Evolutionary conservation across 169 alveolate genomes (phyloP), one percentile per base, ranked within the genome.

Genomic region (Eimeria brunetti): DNA sequence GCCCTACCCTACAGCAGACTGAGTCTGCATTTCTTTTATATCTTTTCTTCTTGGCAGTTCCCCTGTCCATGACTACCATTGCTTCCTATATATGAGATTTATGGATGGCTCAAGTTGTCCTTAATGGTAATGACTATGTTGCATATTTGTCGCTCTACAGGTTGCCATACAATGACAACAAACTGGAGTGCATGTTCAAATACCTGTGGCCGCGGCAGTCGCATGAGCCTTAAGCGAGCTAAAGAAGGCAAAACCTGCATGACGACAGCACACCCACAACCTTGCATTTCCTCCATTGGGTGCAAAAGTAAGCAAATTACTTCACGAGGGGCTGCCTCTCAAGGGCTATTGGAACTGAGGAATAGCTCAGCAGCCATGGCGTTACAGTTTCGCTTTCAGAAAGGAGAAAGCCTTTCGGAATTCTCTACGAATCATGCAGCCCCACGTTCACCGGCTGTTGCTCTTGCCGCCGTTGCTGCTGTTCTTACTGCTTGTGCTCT

Each of bases 111-210:
- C n/a, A n/a, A n/a, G n/a, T n/a, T n/a, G n/a, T n/a, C n/a, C n/a
- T n/a, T n/a, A n/a, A n/a, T n/a, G n/a, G n/a, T n/a, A n/a, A n/a
- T n/a, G n/a, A n/a, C n/a, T n/a, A n/a, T n/a, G n/a, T n/a, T 41
- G 75, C 7, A 18, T 64, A 16, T 7, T 38, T 24, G n/a, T 5
- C 27, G 44, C 44, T 71, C n/a, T 71, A 6, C 85, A 75, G 85
- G 85, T 36, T 75, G 85, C 36, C 85, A 75, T 24, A 75, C 85
- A 44, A 75, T 75, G 85, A 44, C 53, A 27, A 75, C 85, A 20
- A 75, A 75, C 56, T 75, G 85, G 85, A 75, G 85, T 6, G 60
- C 33, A 38, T 75, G 85, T 27, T 75, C 85, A 6, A 6, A 56
- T 22, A 41, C 62, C 60, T 75, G 85, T 60, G 85, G 85, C 56